Conservation (phyloP, 75 land plant species). For the Chamaecyparis obtusa region DNA sequence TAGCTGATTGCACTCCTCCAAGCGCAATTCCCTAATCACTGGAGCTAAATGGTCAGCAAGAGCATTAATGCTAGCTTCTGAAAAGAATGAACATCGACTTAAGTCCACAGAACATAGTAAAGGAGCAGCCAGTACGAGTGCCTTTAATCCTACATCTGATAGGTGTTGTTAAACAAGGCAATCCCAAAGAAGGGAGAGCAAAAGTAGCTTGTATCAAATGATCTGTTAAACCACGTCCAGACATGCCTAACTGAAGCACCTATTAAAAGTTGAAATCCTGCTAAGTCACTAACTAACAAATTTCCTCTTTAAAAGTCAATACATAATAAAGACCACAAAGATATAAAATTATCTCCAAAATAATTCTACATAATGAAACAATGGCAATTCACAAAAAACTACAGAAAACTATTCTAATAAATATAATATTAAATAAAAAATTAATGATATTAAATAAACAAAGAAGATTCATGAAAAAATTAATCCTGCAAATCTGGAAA, state of each 20-base stretch:
- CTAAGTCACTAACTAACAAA: not conserved
- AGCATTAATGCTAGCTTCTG: slow-evolving; percentile 31
- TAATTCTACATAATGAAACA: not conserved
- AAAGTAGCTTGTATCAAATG: slow-evolving; percentile 32
- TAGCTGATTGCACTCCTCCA: slow-evolving; percentile 55
- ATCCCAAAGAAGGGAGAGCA: slow-evolving; percentile 18
- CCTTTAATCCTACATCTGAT: slow-evolving; percentile 54
- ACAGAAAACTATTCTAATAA: not conserved
- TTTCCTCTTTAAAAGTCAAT: not conserved
- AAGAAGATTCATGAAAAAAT: not conserved
- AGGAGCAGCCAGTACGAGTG: slow-evolving; percentile 48
- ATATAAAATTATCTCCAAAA: not conserved
- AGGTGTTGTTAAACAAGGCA: slow-evolving; percentile 46
- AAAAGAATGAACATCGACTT: slow-evolving; percentile 51
- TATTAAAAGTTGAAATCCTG: slow-evolving; percentile 17
- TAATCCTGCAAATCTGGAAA: not conserved
- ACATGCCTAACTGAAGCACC: slow-evolving; percentile 70
- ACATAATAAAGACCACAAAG: not conserved
- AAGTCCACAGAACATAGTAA: slow-evolving; percentile 52
- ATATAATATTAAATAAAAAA: not conserved
- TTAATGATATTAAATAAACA: not conserved
- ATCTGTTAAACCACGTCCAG: slow-evolving; percentile 70
- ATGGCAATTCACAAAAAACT: not conserved
- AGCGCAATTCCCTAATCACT: slow-evolving; percentile 39
- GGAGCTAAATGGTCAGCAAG: slow-evolving; percentile 31